Evolutionary conservation across 164 flowering plant species (phyloP), one percentile per base, ranked within the genome.

Genomic region (Nymphaea colorata): DNA sequence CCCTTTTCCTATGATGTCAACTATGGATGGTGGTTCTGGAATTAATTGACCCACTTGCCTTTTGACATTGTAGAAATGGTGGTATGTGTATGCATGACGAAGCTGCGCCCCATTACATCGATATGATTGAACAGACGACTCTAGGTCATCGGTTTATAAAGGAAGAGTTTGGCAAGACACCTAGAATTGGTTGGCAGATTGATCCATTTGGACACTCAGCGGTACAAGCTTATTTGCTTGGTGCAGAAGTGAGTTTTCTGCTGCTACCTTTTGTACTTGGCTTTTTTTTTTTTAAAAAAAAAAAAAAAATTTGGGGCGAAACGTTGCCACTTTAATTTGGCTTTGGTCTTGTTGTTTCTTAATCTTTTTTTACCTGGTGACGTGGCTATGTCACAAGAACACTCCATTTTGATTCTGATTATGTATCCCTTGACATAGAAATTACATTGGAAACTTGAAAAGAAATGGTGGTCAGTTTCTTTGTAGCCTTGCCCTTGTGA

Each of bases 131-230:
- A 76, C 97, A 90, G 75, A 90, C 91, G 44, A 88, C 97, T 42
- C 86, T 87, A 59, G 97, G 97, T 6, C 97, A 90, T 61, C 79
- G 62, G 16, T 88, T 83, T 72, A 81, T 90, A 45, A 84, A 85
- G 71, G 62, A 79, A 41, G 83, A 82, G 67, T 88, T 90, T 75
- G 82, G 69, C 68, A 73, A 77, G 80, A 69, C 68, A 62, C 97
- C 97, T 10, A 78, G 92, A 76, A 82, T 86, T 67, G 96, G 96
- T 44, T 90, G 94, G 96, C 96, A 90, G 73, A 90, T 90, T 41
- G 96, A 90, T 74, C 94, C 96, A 15, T 90, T 90, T 71, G 96
- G 96, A 44, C 96, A 88, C 75, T 90, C 96, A 68, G 93, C 92
- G 14, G 92, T 85, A 64, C 96, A 90, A 75, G 96, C 96, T 71